Evolutionary conservation across 1,284 basidiomycete species (phyloP).

Genomic region (Puccinia brachypodii): DNA sequence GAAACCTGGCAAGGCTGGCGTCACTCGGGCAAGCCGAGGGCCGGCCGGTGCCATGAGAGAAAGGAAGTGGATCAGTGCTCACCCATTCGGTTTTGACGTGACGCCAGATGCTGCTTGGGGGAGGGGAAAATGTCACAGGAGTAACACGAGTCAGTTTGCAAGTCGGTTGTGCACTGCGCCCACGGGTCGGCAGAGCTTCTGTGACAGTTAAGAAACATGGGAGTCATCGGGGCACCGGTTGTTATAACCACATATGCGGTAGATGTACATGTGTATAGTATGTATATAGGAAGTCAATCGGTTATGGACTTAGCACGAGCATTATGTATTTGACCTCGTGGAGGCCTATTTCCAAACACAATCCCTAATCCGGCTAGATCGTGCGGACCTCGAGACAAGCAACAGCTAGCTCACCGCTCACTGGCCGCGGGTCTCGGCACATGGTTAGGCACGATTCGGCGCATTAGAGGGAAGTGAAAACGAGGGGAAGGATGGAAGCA

Average conservation of each 20-base stretch:
- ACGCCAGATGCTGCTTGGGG: slow-evolving; percentile 34
- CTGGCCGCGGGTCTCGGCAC: background rate
- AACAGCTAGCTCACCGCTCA: background rate
- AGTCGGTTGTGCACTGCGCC: slow-evolving; percentile 14
- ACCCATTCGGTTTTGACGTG: slow-evolving; percentile 47
- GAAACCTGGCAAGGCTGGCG: background rate
- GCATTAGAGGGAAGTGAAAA: background rate
- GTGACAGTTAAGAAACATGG: background rate
- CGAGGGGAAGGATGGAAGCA: background rate
- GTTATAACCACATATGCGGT: background rate
- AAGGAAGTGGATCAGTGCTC: background rate
- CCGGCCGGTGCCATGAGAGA: background rate
- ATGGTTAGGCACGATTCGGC: background rate
- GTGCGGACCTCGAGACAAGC: background rate
- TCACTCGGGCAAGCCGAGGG: background rate
- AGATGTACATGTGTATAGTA: background rate
- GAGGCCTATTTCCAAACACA: background rate
- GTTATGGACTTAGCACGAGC: background rate
- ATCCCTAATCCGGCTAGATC: slow-evolving; percentile 2
- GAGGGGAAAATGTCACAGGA: slow-evolving; percentile 15
- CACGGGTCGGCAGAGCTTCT: background rate
- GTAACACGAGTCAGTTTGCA: slow-evolving; percentile 5
- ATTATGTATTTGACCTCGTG: background rate
- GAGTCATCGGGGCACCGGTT: background rate
- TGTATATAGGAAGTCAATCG: background rate